Evolutionary conservation across 306 rosid species (phyloP).

Genomic region (Casuarina glauca): DNA sequence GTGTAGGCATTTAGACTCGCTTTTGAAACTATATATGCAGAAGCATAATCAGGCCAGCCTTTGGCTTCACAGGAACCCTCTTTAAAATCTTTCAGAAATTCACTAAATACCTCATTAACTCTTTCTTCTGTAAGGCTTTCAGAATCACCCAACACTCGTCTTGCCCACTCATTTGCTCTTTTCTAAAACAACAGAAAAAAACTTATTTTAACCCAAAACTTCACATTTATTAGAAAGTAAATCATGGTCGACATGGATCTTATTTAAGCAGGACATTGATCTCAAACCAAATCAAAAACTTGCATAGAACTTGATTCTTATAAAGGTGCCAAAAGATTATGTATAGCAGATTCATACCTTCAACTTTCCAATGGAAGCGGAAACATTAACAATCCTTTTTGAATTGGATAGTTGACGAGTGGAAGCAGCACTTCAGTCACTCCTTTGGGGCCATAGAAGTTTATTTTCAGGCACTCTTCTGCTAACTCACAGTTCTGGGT

Average conservation of each 20-base stretch:
- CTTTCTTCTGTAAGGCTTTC: slow-evolving; percentile 24
- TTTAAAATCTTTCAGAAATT: slow-evolving; percentile 19
- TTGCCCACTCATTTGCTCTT: slow-evolving; percentile 8
- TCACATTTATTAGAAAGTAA: too few relatives aligned
- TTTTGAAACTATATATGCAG: slow-evolving; percentile 18
- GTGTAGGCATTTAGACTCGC: slow-evolving; percentile 24
- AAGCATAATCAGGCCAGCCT: neutral
- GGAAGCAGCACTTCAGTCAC: neutral
- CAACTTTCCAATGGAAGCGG: neutral
- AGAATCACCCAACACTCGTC: neutral
- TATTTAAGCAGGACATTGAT: too few relatives aligned
- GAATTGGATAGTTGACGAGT: slow-evolving; percentile 7
- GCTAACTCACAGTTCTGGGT: neutral
- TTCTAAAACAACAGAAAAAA: neutral
- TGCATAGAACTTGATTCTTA: too few relatives aligned
- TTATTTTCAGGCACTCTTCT: slow-evolving; percentile 13
- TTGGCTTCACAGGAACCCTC: slow-evolving; percentile 8
- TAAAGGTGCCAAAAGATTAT: too few relatives aligned
- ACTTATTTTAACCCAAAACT: neutral
- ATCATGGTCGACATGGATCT: too few relatives aligned
- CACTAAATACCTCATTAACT: slow-evolving; percentile 10
- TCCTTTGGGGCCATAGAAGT: slow-evolving; percentile 12
- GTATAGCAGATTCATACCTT: neutral
- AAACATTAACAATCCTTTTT: slow-evolving; percentile 13
- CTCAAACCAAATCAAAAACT: too few relatives aligned